phyloP scores from a whole-genome alignment of 202 grass and related monocot species.

The Musa balbisiana region DNA sequence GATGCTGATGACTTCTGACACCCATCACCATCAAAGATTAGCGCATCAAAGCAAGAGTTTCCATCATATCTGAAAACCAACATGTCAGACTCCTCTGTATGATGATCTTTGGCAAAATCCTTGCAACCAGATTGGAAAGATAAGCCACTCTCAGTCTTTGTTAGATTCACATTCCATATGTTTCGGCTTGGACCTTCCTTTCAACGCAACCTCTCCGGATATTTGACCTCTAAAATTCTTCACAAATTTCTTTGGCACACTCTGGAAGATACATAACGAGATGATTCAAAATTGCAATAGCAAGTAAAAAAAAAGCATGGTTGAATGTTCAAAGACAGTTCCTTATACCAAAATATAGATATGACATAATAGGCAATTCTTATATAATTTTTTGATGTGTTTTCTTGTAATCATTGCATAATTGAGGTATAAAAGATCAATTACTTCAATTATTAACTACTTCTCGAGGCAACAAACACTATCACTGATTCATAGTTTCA shows the following conservation, averaged over 20 bases:
- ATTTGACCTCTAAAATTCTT: constrained; percentile 18
- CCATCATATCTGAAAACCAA: constrained; percentile 30
- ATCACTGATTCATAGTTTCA: too few relatives aligned
- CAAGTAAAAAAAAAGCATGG: too few relatives aligned
- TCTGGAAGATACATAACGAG: neutral
- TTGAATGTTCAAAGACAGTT: too few relatives aligned
- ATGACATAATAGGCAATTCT: too few relatives aligned
- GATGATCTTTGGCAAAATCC: constrained; percentile 27
- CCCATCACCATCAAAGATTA: constrained; percentile 28
- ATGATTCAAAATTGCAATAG: too few relatives aligned
- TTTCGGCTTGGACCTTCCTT: constrained; percentile 31
- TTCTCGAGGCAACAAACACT: too few relatives aligned
- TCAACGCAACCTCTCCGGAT: constrained; percentile 22
- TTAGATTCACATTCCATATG: constrained; percentile 23
- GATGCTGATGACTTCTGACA: constrained; percentile 36
- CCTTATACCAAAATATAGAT: too few relatives aligned
- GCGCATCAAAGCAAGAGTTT: constrained; percentile 25
- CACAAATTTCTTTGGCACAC: constrained; percentile 30
- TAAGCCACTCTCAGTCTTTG: neutral
- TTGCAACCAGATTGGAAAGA: constrained; percentile 35
- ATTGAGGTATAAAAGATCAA: too few relatives aligned
- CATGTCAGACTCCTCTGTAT: constrained; percentile 25
- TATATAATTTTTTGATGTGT: too few relatives aligned
- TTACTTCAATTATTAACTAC: too few relatives aligned
- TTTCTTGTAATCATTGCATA: too few relatives aligned